These are phyloP conservation scores for Lycium ferocissimum DNA, from an alignment of 257 asterid genomes.

Conservation along the genomic window DNA sequence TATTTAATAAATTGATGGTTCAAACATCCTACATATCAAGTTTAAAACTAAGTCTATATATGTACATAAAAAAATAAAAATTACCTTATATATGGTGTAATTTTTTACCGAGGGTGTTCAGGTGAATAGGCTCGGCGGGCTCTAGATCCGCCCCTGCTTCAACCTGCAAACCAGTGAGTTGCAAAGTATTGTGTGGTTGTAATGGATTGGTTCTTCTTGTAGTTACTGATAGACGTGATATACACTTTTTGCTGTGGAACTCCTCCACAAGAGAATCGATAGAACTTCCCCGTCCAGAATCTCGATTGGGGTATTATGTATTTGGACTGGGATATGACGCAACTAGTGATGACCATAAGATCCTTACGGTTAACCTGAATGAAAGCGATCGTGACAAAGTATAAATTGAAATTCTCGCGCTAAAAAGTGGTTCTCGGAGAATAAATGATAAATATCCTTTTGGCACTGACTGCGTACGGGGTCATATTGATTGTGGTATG, in stretches of 20 bases:
- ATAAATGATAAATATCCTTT: background rate
- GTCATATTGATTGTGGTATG: background rate
- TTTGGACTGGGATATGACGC: background rate
- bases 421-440: background rate
- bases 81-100: too few relatives aligned
- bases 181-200: background rate
- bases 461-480: background rate
- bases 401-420: background rate
- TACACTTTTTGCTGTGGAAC: background rate
- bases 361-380: background rate
- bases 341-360: background rate
- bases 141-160: too few relatives aligned
- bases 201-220: too few relatives aligned
- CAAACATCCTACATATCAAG: too few relatives aligned
- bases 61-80: too few relatives aligned
- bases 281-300: background rate
- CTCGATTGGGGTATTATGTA: background rate
- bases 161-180: background rate
- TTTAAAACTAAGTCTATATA: too few relatives aligned
- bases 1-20: too few relatives aligned
- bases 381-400: too few relatives aligned
- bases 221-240: too few relatives aligned
- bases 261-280: constrained; percentile 16
- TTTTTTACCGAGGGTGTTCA: too few relatives aligned
- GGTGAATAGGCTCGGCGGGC: too few relatives aligned